phyloP scores from a whole-genome alignment of 208 protist genomes.

The Angomonas ambiguus region DNA sequence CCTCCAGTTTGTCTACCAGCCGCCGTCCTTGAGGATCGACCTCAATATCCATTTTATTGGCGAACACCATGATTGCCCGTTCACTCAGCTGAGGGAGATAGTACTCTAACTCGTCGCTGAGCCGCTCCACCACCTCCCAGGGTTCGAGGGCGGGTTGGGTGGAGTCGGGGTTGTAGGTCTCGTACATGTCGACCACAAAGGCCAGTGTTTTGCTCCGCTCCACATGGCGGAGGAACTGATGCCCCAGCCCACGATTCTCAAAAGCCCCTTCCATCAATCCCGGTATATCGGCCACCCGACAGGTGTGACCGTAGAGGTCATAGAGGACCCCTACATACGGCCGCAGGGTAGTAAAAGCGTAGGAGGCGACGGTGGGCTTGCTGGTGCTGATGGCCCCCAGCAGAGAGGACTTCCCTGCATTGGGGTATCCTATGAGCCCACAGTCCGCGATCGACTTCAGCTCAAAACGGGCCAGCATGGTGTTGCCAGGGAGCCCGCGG shows the following conservation, averaged over 20 bases:
- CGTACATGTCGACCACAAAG: conserved; percentile 88
- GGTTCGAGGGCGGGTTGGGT: conserved; percentile 41
- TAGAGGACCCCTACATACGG: conserved; percentile 86
- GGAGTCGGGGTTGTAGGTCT: conserved; percentile 44
- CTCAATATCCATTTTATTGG: conserved; percentile 90
- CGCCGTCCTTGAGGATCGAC: conserved; percentile 39
- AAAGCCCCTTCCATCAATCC: conserved; percentile 90
- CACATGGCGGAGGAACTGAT: conserved; percentile 91
- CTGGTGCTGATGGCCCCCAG: conserved; percentile 83
- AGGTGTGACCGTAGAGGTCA: conserved; percentile 80
- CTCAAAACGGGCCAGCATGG: conserved; percentile 86
- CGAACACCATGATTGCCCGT: conserved; percentile 77
- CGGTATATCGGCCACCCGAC: conserved; percentile 85
- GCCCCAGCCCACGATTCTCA: conserved; percentile 83
- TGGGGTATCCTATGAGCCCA: conserved; percentile 89
- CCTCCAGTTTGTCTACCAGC: conserved; percentile 51
- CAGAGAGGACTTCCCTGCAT: conserved; percentile 91
- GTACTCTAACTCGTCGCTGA: conserved; percentile 83
- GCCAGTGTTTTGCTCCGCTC: conserved; percentile 85
- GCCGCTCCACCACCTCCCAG: conserved; percentile 77
- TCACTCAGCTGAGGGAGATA: conserved; percentile 69
- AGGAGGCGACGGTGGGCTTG: conserved; percentile 81
- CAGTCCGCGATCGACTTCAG: conserved; percentile 91
- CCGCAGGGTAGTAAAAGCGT: conserved; percentile 89
- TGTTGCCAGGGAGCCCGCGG: conserved; percentile 86